Base-by-base conservation (phyloP, 495 filamentous ascomycete genomes). In the Daldinia bambusicola region DNA sequence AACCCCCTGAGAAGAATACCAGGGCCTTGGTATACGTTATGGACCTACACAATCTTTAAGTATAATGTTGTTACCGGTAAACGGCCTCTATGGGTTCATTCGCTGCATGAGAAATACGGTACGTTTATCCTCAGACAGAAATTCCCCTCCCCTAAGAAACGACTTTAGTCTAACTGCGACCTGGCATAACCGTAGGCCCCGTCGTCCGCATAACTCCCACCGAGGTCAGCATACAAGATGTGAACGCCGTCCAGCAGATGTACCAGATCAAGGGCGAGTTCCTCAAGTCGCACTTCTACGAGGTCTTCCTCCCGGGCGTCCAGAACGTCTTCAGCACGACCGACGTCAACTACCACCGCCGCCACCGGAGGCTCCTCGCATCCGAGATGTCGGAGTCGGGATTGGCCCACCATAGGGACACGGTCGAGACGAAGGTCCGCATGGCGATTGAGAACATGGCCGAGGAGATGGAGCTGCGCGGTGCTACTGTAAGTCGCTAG, bases 91-190 rank as follows among this genome's bases (percentile, higher is more conserved):
- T 85, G 82, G 60, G 71, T 85, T 32, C 81, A 85, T n/a, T 4
- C 22, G 0, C 74, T 85, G 4, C 83, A 85, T 61, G 55, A 79
- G 53, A 67, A 79, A 77, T 84, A 84, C 65, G 83, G 83, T 81
- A 59, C 7, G 72, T 48, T 34, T 20, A 34, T 58, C 34, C 48
- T 41, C 2, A 30, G 8, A 12, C 14, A 18, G 0, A 40, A 3
- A 40, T 36, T 31, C 4, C 18, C 20, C 26, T 7, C 16, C 3
- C 20, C 0, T 4, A 4, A 20, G 6, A 22, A 41, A 16, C 22
- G 43, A 41, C 64, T 18, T 20, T 40, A 10, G 38, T 60, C 50
- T 60, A 32, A 59, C 55, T 37, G 57, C 31, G 10, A 3, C 30
- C 26, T 30, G 26, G 30, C 37, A 0, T 16, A 55, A 53, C 4